These are phyloP conservation scores for Cryptococcus depauperatus DNA, from an alignment of 1,284 basidiomycete species.

Conservation along the genomic window DNA sequence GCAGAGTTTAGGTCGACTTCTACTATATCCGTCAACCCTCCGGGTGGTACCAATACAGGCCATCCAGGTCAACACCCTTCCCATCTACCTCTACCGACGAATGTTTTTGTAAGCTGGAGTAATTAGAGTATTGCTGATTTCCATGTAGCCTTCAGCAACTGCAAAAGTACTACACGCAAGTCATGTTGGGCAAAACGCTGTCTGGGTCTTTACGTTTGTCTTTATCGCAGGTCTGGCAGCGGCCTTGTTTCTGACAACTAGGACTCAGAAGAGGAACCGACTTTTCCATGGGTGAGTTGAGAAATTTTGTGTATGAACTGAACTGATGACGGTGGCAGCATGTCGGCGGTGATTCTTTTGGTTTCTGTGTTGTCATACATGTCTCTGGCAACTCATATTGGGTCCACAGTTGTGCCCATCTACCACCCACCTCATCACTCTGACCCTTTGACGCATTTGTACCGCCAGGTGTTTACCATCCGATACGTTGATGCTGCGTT, in stretches of 20 bases:
- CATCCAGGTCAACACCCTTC: conserved; percentile 10
- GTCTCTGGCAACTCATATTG: conserved; percentile 34
- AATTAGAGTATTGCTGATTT: neutral
- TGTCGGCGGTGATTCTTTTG: conserved; percentile 32
- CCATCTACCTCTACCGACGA: conserved; percentile 23
- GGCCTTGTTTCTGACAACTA: conserved; percentile 23
- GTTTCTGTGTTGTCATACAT: conserved; percentile 38
- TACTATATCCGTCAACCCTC: conserved; percentile 33
- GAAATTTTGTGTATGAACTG: neutral
- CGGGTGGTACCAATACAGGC: conserved; percentile 28
- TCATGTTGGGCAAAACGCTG: conserved; percentile 22
- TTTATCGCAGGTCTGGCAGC: conserved; percentile 31
- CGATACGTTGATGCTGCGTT: conserved; percentile 34
- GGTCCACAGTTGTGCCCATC: conserved; percentile 9
- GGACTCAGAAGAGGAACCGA: conserved; percentile 31
- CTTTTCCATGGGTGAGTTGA: conserved; percentile 37
- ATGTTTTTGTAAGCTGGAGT: conserved; percentile 19
- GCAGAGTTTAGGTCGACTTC: conserved; percentile 18
- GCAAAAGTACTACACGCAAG: conserved; percentile 18
- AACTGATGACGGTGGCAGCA: conserved; percentile 4
- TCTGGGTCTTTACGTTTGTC: conserved; percentile 35
- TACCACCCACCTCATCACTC: conserved; percentile 20
- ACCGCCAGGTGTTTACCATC: conserved; percentile 31
- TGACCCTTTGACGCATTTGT: conserved; percentile 16
- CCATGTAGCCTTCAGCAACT: conserved; percentile 10